Percentiles rank a stretch among this genome's conserved stretches.
Evolutionary conservation across 345 rosid species (phyloP).

Genomic region (Brassica juncea): DNA sequence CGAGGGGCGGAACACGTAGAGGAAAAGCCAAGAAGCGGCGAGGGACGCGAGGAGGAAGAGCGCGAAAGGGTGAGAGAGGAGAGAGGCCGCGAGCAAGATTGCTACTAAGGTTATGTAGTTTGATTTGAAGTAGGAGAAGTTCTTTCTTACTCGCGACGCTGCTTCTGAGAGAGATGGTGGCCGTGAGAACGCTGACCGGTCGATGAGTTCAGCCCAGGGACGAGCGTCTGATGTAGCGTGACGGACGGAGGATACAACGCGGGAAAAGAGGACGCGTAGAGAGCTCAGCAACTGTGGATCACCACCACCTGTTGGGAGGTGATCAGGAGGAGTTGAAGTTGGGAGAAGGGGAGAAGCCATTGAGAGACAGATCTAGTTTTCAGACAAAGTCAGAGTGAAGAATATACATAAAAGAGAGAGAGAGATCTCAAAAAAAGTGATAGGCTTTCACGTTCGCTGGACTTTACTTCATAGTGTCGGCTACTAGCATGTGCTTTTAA

Average conservation of each 20-base stretch:
- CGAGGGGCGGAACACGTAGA: conserved; percentile 49
- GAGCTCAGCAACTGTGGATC: conserved; percentile 30
- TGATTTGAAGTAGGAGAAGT: conserved; percentile 47
- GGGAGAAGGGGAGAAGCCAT: conserved; percentile 47
- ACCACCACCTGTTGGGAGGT: conserved; percentile 11
- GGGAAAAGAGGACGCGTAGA: conserved; percentile 35
- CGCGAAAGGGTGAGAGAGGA: conserved; percentile 48
- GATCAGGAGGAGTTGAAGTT: conserved; percentile 32
- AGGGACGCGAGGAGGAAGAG: conserved; percentile 46
- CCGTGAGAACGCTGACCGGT: conserved; percentile 45
- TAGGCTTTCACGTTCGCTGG: conserved; percentile 33
- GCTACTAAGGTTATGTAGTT: conserved; percentile 49
- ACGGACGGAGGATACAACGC: conserved; percentile 29
- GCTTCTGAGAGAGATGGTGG: conserved; percentile 52
- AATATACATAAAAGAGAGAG: neutral
- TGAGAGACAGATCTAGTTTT: conserved; percentile 25
- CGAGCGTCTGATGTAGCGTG: conserved; percentile 41
- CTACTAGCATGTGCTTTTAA: conserved; percentile 21
- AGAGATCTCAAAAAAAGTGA: conserved; percentile 6
- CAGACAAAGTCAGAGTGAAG: conserved; percentile 16
- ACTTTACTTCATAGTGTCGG: conserved; percentile 39
- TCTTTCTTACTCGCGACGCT: conserved; percentile 45
- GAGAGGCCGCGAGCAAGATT: conserved; percentile 40
- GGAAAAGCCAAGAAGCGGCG: conserved; percentile 52
- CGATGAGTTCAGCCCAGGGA: conserved; percentile 52